These are phyloP conservation scores for Monilinia laxa DNA, from an alignment of 2,329 filamentous ascomycete genomes.

Conservation along the genomic window DNA sequence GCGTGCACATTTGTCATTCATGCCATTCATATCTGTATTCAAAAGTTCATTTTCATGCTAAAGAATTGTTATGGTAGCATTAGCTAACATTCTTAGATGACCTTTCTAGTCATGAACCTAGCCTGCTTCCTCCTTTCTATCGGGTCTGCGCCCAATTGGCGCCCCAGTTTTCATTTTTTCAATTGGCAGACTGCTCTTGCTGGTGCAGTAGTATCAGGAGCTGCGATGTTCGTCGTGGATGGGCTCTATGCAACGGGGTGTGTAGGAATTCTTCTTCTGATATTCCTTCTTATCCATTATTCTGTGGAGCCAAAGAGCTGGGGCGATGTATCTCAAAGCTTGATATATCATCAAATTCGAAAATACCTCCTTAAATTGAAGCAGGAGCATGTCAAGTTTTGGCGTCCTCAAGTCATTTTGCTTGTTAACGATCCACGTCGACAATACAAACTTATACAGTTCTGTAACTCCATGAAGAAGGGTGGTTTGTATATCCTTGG, in stretches of 20 bases:
- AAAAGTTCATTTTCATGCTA: background rate
- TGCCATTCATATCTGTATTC: background rate
- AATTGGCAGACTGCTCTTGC: constrained; percentile 78
- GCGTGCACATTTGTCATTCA: background rate
- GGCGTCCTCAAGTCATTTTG: constrained; percentile 83
- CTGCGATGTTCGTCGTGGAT: constrained; percentile 89
- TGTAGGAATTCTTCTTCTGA: constrained; percentile 68
- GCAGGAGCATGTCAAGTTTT: constrained; percentile 91
- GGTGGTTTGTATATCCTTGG: constrained; percentile 79
- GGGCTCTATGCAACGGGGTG: constrained; percentile 75
- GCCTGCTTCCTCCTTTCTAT: constrained; percentile 86
- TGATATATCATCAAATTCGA: constrained; percentile 85
- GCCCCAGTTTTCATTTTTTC: constrained; percentile 86
- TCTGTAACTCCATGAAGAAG: constrained; percentile 90
- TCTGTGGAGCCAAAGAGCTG: constrained; percentile 81
- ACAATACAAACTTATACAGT: constrained; percentile 81
- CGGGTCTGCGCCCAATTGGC: constrained; percentile 83
- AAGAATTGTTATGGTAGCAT: background rate
- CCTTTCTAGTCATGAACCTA: constrained; percentile 83
- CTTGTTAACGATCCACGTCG: constrained; percentile 80
- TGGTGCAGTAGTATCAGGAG: constrained; percentile 72
- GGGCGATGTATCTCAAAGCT: constrained; percentile 85
- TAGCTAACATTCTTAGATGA: constrained; percentile 57
- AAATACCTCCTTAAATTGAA: constrained; percentile 82
- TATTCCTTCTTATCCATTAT: constrained; percentile 85